Evolutionary conservation across 495 filamentous ascomycete genomes (phyloP).

Genomic region (Lentithecium fluviatile): DNA sequence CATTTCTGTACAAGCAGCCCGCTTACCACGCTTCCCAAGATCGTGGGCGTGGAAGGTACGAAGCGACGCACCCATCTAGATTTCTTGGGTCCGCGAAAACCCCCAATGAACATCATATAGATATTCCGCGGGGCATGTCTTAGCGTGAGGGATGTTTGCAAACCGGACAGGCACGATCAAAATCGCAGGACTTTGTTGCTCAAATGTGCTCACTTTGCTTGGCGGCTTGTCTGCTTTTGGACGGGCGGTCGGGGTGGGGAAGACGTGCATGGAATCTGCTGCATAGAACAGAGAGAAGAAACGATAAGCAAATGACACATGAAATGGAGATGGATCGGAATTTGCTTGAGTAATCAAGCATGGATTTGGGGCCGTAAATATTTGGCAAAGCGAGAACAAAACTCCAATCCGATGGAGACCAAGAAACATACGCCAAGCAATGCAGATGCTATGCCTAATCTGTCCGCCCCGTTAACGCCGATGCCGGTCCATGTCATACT

Average conservation of each 20-base stretch:
- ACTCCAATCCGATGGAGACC: neutral
- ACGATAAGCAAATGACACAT: neutral
- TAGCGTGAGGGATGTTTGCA: no score
- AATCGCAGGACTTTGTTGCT: neutral
- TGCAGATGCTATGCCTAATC: conserved; percentile 1
- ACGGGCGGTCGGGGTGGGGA: neutral
- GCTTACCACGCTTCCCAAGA: neutral
- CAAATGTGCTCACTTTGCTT: conserved; percentile 29
- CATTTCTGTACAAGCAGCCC: neutral
- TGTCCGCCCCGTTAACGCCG: neutral
- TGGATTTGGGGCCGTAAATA: neutral
- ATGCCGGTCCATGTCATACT: conserved; percentile 3
- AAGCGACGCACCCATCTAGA: neutral
- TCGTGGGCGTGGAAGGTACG: no score
- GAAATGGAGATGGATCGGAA: neutral
- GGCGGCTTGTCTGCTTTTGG: conserved; percentile 3
- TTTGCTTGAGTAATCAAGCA: neutral
- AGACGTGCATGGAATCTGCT: neutral
- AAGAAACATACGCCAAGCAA: conserved; percentile 12
- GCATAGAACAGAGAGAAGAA: neutral
- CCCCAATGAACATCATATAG: no score
- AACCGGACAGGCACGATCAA: neutral
- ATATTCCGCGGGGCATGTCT: no score
- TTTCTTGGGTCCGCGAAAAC: no score
- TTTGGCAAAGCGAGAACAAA: neutral